Base-by-base conservation (phyloP, 2,329 filamentous ascomycete species). In the Apiospora malaysiana region DNA sequence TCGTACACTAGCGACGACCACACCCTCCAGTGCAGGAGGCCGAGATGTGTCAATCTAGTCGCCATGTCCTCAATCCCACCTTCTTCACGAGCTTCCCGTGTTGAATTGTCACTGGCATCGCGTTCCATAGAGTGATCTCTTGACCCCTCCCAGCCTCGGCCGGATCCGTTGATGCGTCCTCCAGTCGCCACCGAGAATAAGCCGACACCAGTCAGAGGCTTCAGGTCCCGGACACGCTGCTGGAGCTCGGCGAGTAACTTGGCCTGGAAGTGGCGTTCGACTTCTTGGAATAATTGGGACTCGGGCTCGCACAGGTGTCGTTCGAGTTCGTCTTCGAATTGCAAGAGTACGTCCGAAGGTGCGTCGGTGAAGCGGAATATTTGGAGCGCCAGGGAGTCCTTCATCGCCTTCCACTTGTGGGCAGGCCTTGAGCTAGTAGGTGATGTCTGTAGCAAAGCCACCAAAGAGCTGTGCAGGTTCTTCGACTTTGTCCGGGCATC, bases 11-110 rank as follows among this genome's bases (percentile, higher is more conserved):
- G 84, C 2, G 89, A 89, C 1, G 89, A 88, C 94, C 95, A 98
- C 3, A 97, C 92, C 67, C 93, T 89, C 94, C 95, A 98, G 81
- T 98, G 94, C 32, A 98, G 83, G 7, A 96, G 87, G 18, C 93
- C 90, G 63, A 98, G 89, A 78, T 98, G 95, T 7, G 94, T 92
- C 68, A 97, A 86, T 65, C 93, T 90, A 63, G 91, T 92, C 0
- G 93, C 90, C 79, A 97, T 89, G 71, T 94, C 91, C 59, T 87
- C 85, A 47, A 93, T 77, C 45, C 86, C 85, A 59, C 83, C 84
- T 67, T 89, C 87, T 68, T 88, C 87, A 59, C 86, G 83, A 10
- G 81, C 79, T 70, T 86, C 72, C 70, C 72, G 72, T 69, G 75
- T 71, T 67, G 79, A 70, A 47, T 82, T 80, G 43, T 65, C 68